Conservation (phyloP, 352 stramenopile genomes). For the Globisporangium spinosum region DNA sequence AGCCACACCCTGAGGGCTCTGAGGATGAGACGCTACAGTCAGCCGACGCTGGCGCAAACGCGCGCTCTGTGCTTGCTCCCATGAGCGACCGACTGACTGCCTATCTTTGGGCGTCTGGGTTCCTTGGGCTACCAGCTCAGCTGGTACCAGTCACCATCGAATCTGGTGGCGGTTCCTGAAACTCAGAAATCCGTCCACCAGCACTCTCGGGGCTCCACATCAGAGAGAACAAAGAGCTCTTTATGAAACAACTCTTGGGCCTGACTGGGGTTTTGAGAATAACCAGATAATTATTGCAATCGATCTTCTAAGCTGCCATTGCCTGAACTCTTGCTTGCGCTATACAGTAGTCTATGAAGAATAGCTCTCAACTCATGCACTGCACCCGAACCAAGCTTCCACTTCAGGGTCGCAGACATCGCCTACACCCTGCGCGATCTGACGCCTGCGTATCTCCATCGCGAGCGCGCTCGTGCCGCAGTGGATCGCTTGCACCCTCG, state of each 20-base stretch:
- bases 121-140: background rate
- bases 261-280: background rate
- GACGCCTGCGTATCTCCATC: background rate
- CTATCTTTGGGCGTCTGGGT: background rate
- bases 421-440: slow-evolving; percentile 17
- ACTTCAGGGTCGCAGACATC: slow-evolving; percentile 23
- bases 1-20: background rate
- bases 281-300: background rate
- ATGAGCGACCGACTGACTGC: background rate
- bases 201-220: background rate
- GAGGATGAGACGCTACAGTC: background rate
- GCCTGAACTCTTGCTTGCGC: background rate
- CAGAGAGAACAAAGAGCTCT: background rate
- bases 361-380: slow-evolving; percentile 7
- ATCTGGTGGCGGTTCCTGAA: background rate
- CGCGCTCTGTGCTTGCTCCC: background rate
- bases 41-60: background rate
- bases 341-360: background rate
- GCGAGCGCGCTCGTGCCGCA: slow-evolving; percentile 23
- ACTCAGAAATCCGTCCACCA: background rate
- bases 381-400: slow-evolving; percentile 32
- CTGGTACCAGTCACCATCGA: background rate
- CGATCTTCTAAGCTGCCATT: too few species aligned
- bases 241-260: background rate
- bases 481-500: slow-evolving; percentile 25